phyloP scores from a whole-genome alignment of 768 basidiomycete species.

The Tremella yokohamensis region DNA sequence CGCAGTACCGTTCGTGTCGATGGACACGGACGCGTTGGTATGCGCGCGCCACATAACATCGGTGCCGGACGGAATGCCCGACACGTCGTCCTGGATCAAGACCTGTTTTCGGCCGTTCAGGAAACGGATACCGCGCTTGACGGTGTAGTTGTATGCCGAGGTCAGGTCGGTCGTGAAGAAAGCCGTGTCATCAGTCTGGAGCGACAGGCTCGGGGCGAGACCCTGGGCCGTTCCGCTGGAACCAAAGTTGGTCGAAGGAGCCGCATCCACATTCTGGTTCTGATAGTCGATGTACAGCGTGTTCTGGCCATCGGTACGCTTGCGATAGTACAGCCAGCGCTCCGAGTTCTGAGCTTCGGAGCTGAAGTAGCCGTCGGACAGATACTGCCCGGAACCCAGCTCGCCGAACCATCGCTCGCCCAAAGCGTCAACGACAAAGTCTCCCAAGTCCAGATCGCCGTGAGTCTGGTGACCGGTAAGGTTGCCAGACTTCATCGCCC shows the following conservation, averaged over 20 bases:
- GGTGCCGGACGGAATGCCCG: constrained; percentile 52
- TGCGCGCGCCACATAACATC: constrained; percentile 81
- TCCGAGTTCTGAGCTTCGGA: constrained; percentile 64
- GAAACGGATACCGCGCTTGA: constrained; percentile 77
- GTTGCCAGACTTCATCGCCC: constrained; percentile 83
- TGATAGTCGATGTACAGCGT: constrained; percentile 69
- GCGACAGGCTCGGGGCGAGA: constrained; percentile 71
- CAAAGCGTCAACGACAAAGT: constrained; percentile 91
- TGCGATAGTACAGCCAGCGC: constrained; percentile 92
- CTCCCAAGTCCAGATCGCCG: constrained; percentile 88
- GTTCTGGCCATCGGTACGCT: constrained; percentile 96
- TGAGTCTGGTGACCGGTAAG: constrained; percentile 84
- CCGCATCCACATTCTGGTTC: constrained; percentile 73
- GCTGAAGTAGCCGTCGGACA: constrained; percentile 70
- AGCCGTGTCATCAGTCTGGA: constrained; percentile 67
- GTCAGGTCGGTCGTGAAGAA: constrained; percentile 76
- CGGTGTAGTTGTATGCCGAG: constrained; percentile 62
- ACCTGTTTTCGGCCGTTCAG: constrained; percentile 82
- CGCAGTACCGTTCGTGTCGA: constrained; percentile 57
- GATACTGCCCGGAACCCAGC: constrained; percentile 82
- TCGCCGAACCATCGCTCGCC: constrained; percentile 94
- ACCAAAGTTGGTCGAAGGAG: constrained; percentile 61
- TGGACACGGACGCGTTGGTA: constrained; percentile 76
- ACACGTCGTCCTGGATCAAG: constrained; percentile 88
- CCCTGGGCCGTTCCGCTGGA: constrained; percentile 64